A percentile compares a stretch with the other conserved stretches of the same genome.
Evolutionary conservation across 257 asterid genomes (phyloP).

Genomic region (Solanum dulcamara): DNA sequence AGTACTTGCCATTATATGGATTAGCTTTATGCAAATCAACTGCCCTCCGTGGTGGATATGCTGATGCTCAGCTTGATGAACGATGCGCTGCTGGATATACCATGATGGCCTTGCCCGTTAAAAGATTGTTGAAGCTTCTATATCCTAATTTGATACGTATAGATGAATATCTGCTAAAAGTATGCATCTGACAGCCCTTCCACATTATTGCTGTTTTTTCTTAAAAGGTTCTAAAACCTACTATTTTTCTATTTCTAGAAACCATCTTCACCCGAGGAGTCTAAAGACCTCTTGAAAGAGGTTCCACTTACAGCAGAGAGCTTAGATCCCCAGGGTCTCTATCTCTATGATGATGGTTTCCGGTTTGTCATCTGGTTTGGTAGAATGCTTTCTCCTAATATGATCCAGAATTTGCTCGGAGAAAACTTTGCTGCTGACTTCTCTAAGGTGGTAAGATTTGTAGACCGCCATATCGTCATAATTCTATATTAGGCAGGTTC

Average conservation of each 20-base stretch:
- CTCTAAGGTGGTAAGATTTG: conserved; percentile 69
- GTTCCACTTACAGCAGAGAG: conserved; percentile 76
- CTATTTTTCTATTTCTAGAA: conserved; percentile 7
- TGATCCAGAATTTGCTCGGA: conserved; percentile 62
- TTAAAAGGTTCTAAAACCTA: conserved; percentile 4
- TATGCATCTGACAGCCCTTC: conserved; percentile 13
- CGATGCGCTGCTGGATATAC: conserved; percentile 66
- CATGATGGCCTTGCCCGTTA: conserved; percentile 74
- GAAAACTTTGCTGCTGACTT: conserved; percentile 63
- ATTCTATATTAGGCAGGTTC: background rate
- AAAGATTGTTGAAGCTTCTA: conserved; percentile 63
- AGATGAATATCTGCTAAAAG: conserved; percentile 51
- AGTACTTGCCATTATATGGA: conserved; percentile 55
- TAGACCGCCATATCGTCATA: background rate
- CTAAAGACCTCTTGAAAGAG: conserved; percentile 39
- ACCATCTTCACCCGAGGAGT: conserved; percentile 36
- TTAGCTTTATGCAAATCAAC: conserved; percentile 67
- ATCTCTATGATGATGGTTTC: conserved; percentile 83
- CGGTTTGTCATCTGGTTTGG: conserved; percentile 93
- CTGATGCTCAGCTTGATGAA: conserved; percentile 75
- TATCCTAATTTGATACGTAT: conserved; percentile 61
- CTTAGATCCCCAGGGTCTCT: conserved; percentile 82
- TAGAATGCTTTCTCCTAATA: conserved; percentile 66
- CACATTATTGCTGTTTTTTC: conserved; percentile 4
- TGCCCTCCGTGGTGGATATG: conserved; percentile 81